Evolutionary conservation across 2,329 filamentous ascomycete genomes (phyloP).

Genomic region (Fusarium sp.): DNA sequence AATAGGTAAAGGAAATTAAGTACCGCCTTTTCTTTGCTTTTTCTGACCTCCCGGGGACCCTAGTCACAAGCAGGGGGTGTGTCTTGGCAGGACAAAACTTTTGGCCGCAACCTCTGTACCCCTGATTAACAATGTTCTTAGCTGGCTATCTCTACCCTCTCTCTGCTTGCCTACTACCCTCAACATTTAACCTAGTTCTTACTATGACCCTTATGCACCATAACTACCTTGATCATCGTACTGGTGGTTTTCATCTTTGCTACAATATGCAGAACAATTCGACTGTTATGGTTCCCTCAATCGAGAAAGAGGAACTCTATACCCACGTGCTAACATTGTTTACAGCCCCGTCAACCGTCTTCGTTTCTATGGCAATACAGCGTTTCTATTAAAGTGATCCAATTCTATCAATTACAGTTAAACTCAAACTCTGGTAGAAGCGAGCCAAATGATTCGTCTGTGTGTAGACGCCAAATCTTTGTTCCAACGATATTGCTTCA

Average conservation of each 20-base stretch:
- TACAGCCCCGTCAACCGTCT: neutral
- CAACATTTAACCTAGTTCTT: neutral
- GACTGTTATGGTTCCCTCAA: neutral
- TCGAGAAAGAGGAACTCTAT: neutral
- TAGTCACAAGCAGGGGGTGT: too few relatives aligned
- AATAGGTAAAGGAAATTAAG: too few relatives aligned
- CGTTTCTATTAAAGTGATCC: neutral
- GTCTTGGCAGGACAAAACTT: too few relatives aligned
- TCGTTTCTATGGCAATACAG: neutral
- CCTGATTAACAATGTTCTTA: neutral
- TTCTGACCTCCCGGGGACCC: too few relatives aligned
- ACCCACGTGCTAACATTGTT: neutral
- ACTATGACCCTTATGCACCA: neutral
- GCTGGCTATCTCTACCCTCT: neutral
- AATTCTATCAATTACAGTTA: neutral
- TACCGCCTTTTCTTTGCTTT: too few relatives aligned
- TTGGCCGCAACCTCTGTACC: too few relatives aligned
- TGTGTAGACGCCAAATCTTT: neutral
- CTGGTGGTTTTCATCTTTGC: neutral
- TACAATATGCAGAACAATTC: neutral
- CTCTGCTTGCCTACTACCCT: neutral
- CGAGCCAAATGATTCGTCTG: neutral
- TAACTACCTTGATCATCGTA: neutral
- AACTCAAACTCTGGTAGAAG: neutral
- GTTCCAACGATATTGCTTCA: neutral